These are phyloP conservation scores for Tuber magnatum DNA, from an alignment of 495 filamentous ascomycete species.

Conservation along the genomic window DNA sequence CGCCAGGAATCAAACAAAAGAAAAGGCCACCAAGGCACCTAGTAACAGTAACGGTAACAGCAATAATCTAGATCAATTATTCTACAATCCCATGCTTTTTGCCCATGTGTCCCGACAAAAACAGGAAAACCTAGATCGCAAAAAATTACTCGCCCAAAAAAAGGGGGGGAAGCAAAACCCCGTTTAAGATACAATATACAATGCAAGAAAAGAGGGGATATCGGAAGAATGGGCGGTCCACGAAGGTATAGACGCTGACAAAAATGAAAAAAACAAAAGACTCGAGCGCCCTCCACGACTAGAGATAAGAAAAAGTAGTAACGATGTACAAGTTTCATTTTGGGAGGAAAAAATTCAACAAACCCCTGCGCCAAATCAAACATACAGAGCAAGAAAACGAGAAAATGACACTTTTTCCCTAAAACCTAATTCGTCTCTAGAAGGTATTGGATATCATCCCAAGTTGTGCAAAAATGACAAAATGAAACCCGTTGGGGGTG, in stretches of 20 bases:
- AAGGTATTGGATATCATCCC: constrained; percentile 30
- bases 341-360: constrained; percentile 9
- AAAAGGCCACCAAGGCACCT: neutral
- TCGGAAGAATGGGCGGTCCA: neutral
- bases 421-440: constrained; percentile 31
- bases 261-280: neutral
- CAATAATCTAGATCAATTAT: neutral
- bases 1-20: neutral
- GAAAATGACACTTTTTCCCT: constrained; percentile 20
- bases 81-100: neutral
- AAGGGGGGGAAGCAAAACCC: neutral
- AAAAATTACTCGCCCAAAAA: neutral
- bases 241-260: neutral
- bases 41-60: neutral
- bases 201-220: neutral
- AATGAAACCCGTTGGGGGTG: constrained; percentile 3
- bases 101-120: neutral
- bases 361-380: constrained; percentile 16
- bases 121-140: neutral
- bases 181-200: neutral
- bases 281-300: neutral
- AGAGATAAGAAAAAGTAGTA: neutral
- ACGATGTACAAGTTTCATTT: neutral
- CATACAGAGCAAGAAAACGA: constrained; percentile 20
- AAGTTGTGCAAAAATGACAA: constrained; percentile 27